Evolutionary conservation across 176 grass and related monocot genomes (phyloP), one percentile per base, ranked within the genome.

Genomic region (Coix lacrymajobi): DNA sequence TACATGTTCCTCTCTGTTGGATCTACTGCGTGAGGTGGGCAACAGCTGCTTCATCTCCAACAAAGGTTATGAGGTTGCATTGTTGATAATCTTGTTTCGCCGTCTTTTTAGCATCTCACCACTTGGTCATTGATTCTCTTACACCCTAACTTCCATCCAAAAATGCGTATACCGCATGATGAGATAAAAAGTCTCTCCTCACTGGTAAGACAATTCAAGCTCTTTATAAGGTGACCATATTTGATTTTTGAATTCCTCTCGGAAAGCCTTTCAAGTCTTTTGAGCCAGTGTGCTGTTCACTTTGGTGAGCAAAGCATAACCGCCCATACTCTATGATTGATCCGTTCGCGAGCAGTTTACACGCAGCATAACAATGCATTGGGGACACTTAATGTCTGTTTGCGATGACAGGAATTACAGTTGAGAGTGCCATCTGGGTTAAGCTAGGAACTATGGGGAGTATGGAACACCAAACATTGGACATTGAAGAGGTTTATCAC

Each of bases 321-420:
- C 4, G 95, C 95, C 95, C 92, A 26, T 98, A 89, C 79, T 98
- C 95, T 79, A 98, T 98, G 95, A 98, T 98, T 57, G 95, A 98
- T 83, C n/a, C 88, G 90, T 66, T 91, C 95, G 12, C 87, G 95
- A 60, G 95, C 95, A 69, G 90, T 98, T 39, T 98, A 88, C 33
- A 98, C 95, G 24, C 95, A 98, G 60, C 88, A 98, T 40, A 98
- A 98, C 81, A 98, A 98, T 57, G 92, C 76, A 91, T 98, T 76
- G n/a, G 95, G 95, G 78, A 98, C 95, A 16, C 92, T 98, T 68
- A 98, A 98, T 76, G 95, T 98, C 12, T 98, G 61, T 98, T 97
- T 67, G 92, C 92, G 60, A 94, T 98, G 32, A 95, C n/a, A 98
- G 76, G 92, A 98, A 57, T n/a, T 95, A 86, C 46, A 83, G 84